These are phyloP conservation scores for Porodaedalea pini DNA, from an alignment of 1,284 basidiomycete genomes.

Conservation along the genomic window DNA sequence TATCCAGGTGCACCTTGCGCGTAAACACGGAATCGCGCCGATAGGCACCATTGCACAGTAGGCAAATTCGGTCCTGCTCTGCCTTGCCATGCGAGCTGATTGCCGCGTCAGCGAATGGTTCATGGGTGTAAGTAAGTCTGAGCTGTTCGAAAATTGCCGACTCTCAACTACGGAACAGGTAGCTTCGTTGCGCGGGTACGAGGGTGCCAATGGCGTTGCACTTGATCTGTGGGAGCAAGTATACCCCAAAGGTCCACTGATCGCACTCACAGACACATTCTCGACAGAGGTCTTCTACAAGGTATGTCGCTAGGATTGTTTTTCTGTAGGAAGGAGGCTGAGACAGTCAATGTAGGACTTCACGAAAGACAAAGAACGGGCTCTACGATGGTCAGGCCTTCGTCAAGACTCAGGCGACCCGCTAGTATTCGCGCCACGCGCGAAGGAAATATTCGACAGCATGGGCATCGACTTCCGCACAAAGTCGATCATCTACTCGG, in stretches of 20 bases:
- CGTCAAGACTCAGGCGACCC: slow-evolving; percentile 95
- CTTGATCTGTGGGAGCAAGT: slow-evolving; percentile 83
- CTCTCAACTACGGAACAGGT: slow-evolving; percentile 42
- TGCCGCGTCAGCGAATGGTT: slow-evolving; percentile 75
- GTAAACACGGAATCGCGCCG: slow-evolving; percentile 63
- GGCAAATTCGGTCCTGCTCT: slow-evolving; percentile 29
- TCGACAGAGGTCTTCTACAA: slow-evolving; percentile 81
- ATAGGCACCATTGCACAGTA: slow-evolving; percentile 90
- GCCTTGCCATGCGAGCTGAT: not conserved
- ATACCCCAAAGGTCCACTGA: slow-evolving; percentile 56
- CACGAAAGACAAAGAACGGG: slow-evolving; percentile 52
- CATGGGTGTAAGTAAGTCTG: slow-evolving; percentile 70
- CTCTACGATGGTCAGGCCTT: slow-evolving; percentile 71
- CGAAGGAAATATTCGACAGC: slow-evolving; percentile 64
- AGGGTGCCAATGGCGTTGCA: slow-evolving; percentile 67
- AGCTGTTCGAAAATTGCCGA: not conserved
- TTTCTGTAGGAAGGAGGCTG: not conserved
- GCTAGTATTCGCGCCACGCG: slow-evolving; percentile 67
- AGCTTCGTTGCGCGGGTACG: slow-evolving; percentile 80
- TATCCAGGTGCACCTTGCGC: slow-evolving; percentile 73
- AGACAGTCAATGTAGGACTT: slow-evolving; percentile 49
- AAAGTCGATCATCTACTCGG: slow-evolving; percentile 82
- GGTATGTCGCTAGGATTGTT: slow-evolving; percentile 34
- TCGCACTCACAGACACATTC: slow-evolving; percentile 92
- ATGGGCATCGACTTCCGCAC: slow-evolving; percentile 61